A percentile compares a stretch with the other conserved stretches of the same genome.
phyloP scores from a whole-genome alignment of 2,329 filamentous ascomycete genomes.

The Fusarium praegraminearum region DNA sequence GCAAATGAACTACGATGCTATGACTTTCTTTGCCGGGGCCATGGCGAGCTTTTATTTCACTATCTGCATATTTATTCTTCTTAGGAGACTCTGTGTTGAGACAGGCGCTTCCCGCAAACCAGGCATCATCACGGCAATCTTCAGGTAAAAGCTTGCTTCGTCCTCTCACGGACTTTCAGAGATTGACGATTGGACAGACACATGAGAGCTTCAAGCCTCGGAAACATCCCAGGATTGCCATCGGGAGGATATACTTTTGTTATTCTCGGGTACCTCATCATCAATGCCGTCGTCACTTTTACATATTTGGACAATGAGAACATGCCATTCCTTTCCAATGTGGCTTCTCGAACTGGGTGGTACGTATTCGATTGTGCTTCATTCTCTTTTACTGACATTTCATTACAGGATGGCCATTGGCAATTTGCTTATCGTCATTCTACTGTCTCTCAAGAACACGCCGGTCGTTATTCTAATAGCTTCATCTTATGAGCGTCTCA shows the following conservation, averaged over 20 bases:
- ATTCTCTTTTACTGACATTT: neutral
- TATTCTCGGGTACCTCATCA: slow-evolving; percentile 48
- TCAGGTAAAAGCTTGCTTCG: slow-evolving; percentile 30
- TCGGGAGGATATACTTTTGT: slow-evolving; percentile 52
- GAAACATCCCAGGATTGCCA: slow-evolving; percentile 46
- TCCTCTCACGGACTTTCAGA: neutral
- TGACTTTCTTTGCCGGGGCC: slow-evolving; percentile 40
- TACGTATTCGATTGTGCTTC: slow-evolving; percentile 35
- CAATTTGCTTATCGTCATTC: slow-evolving; percentile 65
- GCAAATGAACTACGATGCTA: slow-evolving; percentile 46
- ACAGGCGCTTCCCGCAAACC: slow-evolving; percentile 25
- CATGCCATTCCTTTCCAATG: slow-evolving; percentile 49
- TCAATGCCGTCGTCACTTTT: slow-evolving; percentile 53
- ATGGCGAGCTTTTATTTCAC: slow-evolving; percentile 31
- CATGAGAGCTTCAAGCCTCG: slow-evolving; percentile 46
- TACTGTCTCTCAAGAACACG: slow-evolving; percentile 69
- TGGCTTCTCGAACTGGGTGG: slow-evolving; percentile 57
- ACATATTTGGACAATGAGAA: slow-evolving; percentile 51
- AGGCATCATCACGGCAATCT: slow-evolving; percentile 14
- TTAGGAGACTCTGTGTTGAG: slow-evolving; percentile 27
- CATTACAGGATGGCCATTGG: slow-evolving; percentile 53
- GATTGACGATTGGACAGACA: slow-evolving; percentile 41
- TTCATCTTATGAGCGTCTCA: slow-evolving; percentile 70
- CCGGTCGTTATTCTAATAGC: slow-evolving; percentile 65
- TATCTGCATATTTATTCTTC: slow-evolving; percentile 26